Conservation (phyloP, 2,329 filamentous ascomycete genomes). For the Aspergillus sp. region DNA sequence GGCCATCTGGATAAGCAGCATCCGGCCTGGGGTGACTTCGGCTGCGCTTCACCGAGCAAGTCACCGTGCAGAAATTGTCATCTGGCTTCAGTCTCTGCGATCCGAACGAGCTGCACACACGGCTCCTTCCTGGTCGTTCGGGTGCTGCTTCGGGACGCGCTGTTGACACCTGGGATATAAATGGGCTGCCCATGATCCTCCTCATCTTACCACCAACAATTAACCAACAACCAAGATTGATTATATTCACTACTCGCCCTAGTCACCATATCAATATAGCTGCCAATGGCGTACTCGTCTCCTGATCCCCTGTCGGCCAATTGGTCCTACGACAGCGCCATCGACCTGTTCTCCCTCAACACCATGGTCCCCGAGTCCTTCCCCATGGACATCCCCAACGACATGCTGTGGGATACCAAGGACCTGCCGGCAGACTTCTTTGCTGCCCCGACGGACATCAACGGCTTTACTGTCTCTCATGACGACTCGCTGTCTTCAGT, state of each 20-base stretch:
- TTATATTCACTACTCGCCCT: neutral
- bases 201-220: neutral
- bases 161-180: conserved; percentile 1
- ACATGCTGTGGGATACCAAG: conserved; percentile 29
- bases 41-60: conserved; percentile 18
- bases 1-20: conserved; percentile 18
- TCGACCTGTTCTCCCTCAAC: conserved; percentile 35
- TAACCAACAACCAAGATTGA: no score
- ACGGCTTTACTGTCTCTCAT: conserved; percentile 32
- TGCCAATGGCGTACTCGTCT: conserved; percentile 9
- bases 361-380: conserved; percentile 31
- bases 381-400: conserved; percentile 31
- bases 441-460: conserved; percentile 28
- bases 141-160: neutral
- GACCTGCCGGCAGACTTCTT: conserved; percentile 33
- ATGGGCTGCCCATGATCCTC: neutral
- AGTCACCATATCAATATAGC: neutral
- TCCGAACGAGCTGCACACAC: neutral
- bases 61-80: conserved; percentile 7
- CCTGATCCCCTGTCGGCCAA: conserved; percentile 37
- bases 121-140: neutral
- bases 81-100: neutral
- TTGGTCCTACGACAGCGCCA: conserved; percentile 36
- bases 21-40: conserved; percentile 28
- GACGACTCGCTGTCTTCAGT: conserved; percentile 31